Evolutionary conservation across 169 alveolate species (phyloP), one percentile per base, ranked within the genome.

Genomic region (Plasmodium vivax): DNA sequence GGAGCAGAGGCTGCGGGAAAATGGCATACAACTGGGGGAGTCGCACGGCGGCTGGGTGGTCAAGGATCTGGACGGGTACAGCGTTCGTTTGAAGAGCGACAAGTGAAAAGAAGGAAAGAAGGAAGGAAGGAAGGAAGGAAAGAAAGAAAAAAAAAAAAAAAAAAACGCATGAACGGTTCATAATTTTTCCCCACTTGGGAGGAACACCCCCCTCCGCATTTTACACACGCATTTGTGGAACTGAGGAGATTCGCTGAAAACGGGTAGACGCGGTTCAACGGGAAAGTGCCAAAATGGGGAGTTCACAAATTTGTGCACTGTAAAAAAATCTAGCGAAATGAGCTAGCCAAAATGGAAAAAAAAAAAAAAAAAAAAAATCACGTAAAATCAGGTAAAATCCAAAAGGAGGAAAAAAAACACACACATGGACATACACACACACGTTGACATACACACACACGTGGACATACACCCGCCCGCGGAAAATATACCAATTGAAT

Each of bases 31-130:
- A 43, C 38, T 88, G 45, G 32, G n/a, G n/a, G 82, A 88, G 38
- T 45, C 56, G 36, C 34, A 85, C 27, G 72, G 38, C 0, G 94
- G 54, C n/a, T 54, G 80, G 16, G 12, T 79, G 14, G 94, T 88
- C 41, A 88, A 88, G 82, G 94, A 88, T 30, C 43, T 79, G 45
- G 88, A 88, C 41, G 94, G 94, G 38, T 58, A 88, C 38, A 79
- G 56, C 16, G 81, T 88, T 77, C 19, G 14, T 32, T 88, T 88
- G 75, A 79, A 79, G 43, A 23, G 47, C 30, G 82, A 36, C 30
- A 77, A 16, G 43, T 58, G 27, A 62, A 45, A 73, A 27, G 30
- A 14, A 30, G 27, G 38, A 10, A 68, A 68, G n/a, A 19, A 68
- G 12, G 12, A n/a, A 68, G 27, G 27, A 68, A 68, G 8, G n/a